Evolutionary conservation across 2,329 filamentous ascomycete genomes (phyloP), one percentile per base, ranked within the genome.

Genomic region (Emericellopsis atlantica): DNA sequence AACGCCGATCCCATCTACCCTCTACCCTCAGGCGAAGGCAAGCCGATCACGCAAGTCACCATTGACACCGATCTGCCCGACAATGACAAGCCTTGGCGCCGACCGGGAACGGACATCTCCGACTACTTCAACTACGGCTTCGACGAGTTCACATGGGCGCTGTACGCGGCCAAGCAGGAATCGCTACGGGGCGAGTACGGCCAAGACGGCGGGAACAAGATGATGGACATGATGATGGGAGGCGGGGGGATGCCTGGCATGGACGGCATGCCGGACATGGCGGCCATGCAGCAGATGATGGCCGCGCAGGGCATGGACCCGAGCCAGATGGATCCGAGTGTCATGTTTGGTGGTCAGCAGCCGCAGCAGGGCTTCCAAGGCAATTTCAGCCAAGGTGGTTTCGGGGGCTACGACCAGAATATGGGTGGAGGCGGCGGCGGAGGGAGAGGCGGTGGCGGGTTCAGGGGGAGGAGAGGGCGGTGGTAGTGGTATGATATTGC

Each of bases 61-160:
- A 82, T 88, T 49, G 84, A 89, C 53, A 67, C 76, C 62, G 77
- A 82, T 52, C 74, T 89, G 16, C 72, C 78, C 32, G 81, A 85
- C 7, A 86, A 88, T 52, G 84, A 89, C 47, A 96, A 95, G 60
- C 89, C 90, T 15, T 98, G 92, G 92, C 81, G 92, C 36, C 81
- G 89, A 48, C 92, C 92, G 0, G 92, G 92, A 37, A 89, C 90
- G 10, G 92, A 98, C 54, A 78, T 95, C 41, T 92, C 84, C 44
- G 92, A 98, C 59, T 96, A 94, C 65, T 96, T 96, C 75, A 96
- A 96, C 67, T 96, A 96, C 62, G 90, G 90, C 44, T 96, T 96
- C 56, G 90, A 96, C 63, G 90, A 96, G 61, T 96, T 95, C 61
- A 95, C 89, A 1, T 98, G 92, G 92, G 84, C 89, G 6, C 76